phyloP scores from a whole-genome alignment of 495 filamentous ascomycete species.

The Lepidopterella palustris region DNA sequence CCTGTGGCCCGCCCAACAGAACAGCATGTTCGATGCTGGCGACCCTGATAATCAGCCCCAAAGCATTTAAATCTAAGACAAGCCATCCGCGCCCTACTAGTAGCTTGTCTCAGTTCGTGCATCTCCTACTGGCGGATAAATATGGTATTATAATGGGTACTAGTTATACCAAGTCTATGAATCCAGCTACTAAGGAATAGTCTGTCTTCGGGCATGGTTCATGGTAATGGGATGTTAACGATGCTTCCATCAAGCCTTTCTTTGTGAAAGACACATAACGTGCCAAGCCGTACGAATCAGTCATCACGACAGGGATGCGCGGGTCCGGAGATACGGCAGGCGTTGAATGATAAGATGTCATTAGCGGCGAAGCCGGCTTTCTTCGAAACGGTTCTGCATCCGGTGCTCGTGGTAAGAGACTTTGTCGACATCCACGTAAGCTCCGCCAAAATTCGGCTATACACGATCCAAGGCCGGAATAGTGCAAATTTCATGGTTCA shows the following conservation, averaged over 20 bases:
- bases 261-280: slow-evolving; percentile 60
- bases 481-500: slow-evolving; percentile 56
- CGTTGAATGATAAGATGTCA: slow-evolving; percentile 58
- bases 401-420: slow-evolving; percentile 55
- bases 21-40: slow-evolving; percentile 62
- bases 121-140: slow-evolving; percentile 65
- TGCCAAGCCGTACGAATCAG: slow-evolving; percentile 56
- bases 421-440: slow-evolving; percentile 56
- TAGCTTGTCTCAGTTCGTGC: too few relatives aligned
- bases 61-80: too few relatives aligned
- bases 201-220: slow-evolving; percentile 48
- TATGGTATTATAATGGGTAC: slow-evolving; percentile 67
- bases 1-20: slow-evolving; percentile 69
- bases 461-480: slow-evolving; percentile 58
- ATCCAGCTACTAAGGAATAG: slow-evolving; percentile 66
- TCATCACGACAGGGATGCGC: slow-evolving; percentile 70
- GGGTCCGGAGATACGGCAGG: slow-evolving; percentile 60
- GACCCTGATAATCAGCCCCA: slow-evolving; percentile 59
- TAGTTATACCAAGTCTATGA: slow-evolving; percentile 69
- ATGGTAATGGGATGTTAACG: slow-evolving; percentile 64
- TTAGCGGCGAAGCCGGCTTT: slow-evolving; percentile 49
- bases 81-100: too few relatives aligned
- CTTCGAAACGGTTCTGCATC: slow-evolving; percentile 66
- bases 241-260: slow-evolving; percentile 57
- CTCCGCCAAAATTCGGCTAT: slow-evolving; percentile 55